Evolutionary conservation across 2,329 filamentous ascomycete species (phyloP).

Genomic region (Fusarium acutatum): DNA sequence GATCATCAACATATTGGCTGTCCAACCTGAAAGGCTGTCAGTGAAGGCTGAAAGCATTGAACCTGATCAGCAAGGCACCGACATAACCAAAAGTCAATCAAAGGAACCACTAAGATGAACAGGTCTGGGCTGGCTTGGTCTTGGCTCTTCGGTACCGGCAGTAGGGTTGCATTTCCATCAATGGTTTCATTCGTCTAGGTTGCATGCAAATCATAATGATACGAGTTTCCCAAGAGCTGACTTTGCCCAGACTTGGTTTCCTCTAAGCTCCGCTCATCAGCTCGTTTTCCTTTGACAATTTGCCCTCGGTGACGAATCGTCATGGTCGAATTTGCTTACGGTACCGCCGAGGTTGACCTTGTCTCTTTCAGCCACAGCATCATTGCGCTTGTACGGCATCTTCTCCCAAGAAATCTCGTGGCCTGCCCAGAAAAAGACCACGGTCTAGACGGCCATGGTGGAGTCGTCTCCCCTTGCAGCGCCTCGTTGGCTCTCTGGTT

Average conservation of each 20-base stretch:
- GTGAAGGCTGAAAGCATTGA: neutral
- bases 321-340: slow-evolving; percentile 12
- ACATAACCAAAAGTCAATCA: neutral
- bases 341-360: slow-evolving; percentile 10
- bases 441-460: neutral
- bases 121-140: neutral
- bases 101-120: neutral
- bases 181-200: slow-evolving; percentile 11
- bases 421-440: slow-evolving; percentile 28
- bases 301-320: neutral
- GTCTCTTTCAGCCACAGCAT: slow-evolving; percentile 20
- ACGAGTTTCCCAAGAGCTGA: neutral
- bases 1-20: neutral
- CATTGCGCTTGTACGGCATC: slow-evolving; percentile 15
- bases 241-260: neutral
- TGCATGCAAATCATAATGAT: slow-evolving; percentile 27
- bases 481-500: neutral
- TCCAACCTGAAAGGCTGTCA: neutral
- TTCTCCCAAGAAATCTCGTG: slow-evolving; percentile 16
- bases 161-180: slow-evolving; percentile 9
- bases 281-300: neutral
- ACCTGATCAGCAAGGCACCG: slow-evolving; percentile 14
- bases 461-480: slow-evolving; percentile 29
- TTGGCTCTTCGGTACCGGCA: neutral
- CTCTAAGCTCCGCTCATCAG: slow-evolving; percentile 16